Conservation (phyloP, 257 asterid species). For the Solanum medicagineum region DNA sequence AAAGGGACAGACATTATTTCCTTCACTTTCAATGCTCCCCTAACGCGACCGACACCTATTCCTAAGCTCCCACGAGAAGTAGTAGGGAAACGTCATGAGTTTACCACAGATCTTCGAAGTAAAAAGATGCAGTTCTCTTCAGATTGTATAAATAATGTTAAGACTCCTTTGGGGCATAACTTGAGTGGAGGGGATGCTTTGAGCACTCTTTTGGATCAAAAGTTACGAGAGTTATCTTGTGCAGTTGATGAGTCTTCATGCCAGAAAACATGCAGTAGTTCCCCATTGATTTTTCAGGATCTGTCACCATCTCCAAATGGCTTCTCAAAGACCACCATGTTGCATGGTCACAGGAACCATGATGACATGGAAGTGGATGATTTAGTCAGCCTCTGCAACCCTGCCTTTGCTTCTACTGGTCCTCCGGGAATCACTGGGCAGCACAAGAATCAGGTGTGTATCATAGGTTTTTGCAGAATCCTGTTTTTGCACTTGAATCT, state of each 20-base stretch:
- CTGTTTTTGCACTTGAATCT: background rate
- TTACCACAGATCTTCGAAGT: slow-evolving; percentile 26
- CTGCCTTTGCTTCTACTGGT: slow-evolving; percentile 15
- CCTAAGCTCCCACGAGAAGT: slow-evolving; percentile 21
- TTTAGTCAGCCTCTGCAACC: slow-evolving; percentile 16
- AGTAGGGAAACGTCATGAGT: slow-evolving; percentile 21
- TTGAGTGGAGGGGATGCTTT: slow-evolving; percentile 50
- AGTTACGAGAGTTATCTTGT: slow-evolving; percentile 52
- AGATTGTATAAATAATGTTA: slow-evolving; percentile 20
- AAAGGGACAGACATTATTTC: slow-evolving; percentile 62
- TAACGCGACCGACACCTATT: slow-evolving; percentile 34
- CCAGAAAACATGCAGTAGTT: slow-evolving; percentile 10
- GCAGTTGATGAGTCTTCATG: slow-evolving; percentile 53
- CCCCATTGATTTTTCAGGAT: slow-evolving; percentile 14
- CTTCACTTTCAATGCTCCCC: slow-evolving; percentile 79
- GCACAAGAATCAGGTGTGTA: slow-evolving; percentile 32
- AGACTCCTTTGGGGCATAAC: slow-evolving; percentile 20
- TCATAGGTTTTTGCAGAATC: background rate
- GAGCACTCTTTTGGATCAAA: slow-evolving; percentile 70
- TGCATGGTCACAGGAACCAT: slow-evolving; percentile 10
- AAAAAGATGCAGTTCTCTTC: slow-evolving; percentile 23
- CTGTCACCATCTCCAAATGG: slow-evolving; percentile 5
- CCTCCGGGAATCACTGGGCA: slow-evolving; percentile 12
- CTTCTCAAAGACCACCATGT: slow-evolving; percentile 14
- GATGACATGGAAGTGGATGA: slow-evolving; percentile 21